phyloP scores from a whole-genome alignment of 2,329 filamentous ascomycete genomes.

The Pleomassaria siparia region DNA sequence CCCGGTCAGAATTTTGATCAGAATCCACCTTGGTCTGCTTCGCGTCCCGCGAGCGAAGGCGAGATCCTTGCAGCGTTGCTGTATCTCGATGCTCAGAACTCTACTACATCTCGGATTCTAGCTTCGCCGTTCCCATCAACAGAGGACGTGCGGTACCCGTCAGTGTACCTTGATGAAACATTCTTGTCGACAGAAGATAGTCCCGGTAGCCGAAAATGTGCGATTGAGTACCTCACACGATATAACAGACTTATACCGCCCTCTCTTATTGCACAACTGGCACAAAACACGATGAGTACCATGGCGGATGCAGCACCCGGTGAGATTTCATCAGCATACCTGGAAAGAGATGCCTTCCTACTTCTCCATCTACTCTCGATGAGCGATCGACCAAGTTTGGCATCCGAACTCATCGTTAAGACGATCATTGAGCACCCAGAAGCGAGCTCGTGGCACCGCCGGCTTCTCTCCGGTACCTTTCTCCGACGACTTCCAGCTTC shows the following conservation, averaged over 20 bases:
- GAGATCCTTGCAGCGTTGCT: constrained; percentile 37
- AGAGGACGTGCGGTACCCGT: constrained; percentile 31
- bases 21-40: constrained; percentile 13
- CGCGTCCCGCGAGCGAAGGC: constrained; percentile 24
- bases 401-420: constrained; percentile 27
- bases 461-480: constrained; percentile 34
- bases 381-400: constrained; percentile 36
- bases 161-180: constrained; percentile 36
- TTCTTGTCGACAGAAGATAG: constrained; percentile 25
- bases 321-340: constrained; percentile 8
- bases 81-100: constrained; percentile 29
- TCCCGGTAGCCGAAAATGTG: constrained; percentile 1
- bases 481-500: constrained; percentile 35
- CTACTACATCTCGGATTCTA: constrained; percentile 21
- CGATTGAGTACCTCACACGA: constrained; percentile 5
- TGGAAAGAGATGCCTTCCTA: constrained; percentile 26
- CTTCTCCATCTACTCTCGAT: constrained; percentile 25
- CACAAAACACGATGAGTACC: constrained; percentile 13
- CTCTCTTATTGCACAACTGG: constrained; percentile 17
- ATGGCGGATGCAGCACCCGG: constrained; percentile 7
- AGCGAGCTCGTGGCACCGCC: constrained; percentile 48
- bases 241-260: constrained; percentile 23
- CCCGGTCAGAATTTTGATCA: constrained; percentile 9
- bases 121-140: constrained; percentile 25
- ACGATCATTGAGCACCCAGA: constrained; percentile 36